phyloP scores from a whole-genome alignment of 192 early-diverging fungal species.

The Backusella tuberculispora region DNA sequence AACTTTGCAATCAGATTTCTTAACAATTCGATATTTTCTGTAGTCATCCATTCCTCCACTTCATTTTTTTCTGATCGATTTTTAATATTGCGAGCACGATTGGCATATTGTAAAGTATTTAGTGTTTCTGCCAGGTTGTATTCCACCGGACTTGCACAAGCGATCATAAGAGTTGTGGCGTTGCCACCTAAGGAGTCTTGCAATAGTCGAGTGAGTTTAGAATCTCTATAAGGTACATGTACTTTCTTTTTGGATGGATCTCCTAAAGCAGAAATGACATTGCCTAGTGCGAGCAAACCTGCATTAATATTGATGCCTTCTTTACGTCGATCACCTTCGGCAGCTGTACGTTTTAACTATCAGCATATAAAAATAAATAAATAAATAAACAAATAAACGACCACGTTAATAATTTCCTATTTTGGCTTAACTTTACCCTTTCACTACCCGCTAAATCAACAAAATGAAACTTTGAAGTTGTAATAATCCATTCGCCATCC shows the following conservation, averaged over 20 bases:
- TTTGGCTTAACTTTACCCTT: slow-evolving; percentile 48
- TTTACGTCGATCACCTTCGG: slow-evolving; percentile 89
- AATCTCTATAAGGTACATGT: slow-evolving; percentile 96
- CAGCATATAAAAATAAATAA: background rate
- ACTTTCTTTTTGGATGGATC: slow-evolving; percentile 64
- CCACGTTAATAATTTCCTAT: background rate
- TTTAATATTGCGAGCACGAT: slow-evolving; percentile 92
- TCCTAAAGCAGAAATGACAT: slow-evolving; percentile 94
- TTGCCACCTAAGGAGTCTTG: slow-evolving; percentile 98
- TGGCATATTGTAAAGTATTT: slow-evolving; percentile 95
- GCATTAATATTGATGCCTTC: slow-evolving; percentile 98
- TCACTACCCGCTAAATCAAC: slow-evolving; percentile 99
- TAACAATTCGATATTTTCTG: slow-evolving; percentile 69
- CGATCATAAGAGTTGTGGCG: slow-evolving; percentile 89
- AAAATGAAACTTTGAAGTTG: slow-evolving; percentile 88
- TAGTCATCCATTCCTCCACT: slow-evolving; percentile 64
- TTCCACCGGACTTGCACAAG: slow-evolving; percentile 89
- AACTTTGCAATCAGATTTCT: slow-evolving; percentile 66
- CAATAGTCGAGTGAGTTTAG: slow-evolving; percentile 94
- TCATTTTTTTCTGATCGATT: slow-evolving; percentile 53
- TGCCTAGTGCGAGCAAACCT: slow-evolving; percentile 92
- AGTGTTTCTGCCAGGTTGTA: slow-evolving; percentile 86
- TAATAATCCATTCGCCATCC: slow-evolving; percentile 33
- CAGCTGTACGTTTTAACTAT: slow-evolving; percentile 86
- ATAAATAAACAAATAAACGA: slow-evolving; percentile 11